Percentiles rank a stretch among this genome's conserved stretches.
These are phyloP conservation scores for Sporobolomyces phaffii DNA, from an alignment of 768 basidiomycete genomes.

Conservation along the genomic window DNA sequence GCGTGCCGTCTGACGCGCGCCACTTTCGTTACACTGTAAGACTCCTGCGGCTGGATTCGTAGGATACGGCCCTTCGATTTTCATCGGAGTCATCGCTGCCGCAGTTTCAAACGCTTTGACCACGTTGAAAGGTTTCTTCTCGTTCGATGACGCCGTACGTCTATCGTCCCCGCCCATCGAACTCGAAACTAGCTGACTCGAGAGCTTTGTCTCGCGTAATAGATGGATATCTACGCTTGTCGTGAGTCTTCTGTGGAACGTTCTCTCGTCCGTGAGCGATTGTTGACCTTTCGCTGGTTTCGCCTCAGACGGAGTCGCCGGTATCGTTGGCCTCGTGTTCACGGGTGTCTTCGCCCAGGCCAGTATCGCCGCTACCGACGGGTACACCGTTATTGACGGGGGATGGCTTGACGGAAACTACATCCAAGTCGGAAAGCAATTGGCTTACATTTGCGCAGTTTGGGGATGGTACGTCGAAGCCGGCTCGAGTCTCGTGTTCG, in stretches of 20 bases:
- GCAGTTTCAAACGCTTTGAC: slow-evolving; percentile 91
- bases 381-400: slow-evolving; percentile 57
- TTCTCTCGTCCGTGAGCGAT: background rate
- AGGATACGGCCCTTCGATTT: slow-evolving; percentile 65
- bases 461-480: slow-evolving; percentile 47
- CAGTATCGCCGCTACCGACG: slow-evolving; percentile 74
- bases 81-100: slow-evolving; percentile 77
- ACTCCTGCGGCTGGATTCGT: slow-evolving; percentile 51
- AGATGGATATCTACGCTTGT: slow-evolving; percentile 58
- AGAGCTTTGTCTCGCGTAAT: background rate
- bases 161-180: no score
- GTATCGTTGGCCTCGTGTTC: slow-evolving; percentile 53
- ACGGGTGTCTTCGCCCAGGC: slow-evolving; percentile 79
- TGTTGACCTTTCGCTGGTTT: background rate
- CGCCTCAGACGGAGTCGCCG: slow-evolving; percentile 45
- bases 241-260: slow-evolving; percentile 53
- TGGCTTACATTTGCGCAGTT: slow-evolving; percentile 52
- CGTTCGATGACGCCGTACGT: slow-evolving; percentile 46
- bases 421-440: slow-evolving; percentile 75
- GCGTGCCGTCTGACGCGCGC: background rate
- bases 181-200: background rate
- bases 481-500: no score
- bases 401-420: slow-evolving; percentile 67
- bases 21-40: slow-evolving; percentile 43
- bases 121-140: slow-evolving; percentile 63